These are phyloP conservation scores for Tetrahymena malaccensis DNA, from an alignment of 73 alveolate species.

Conservation along the genomic window DNA sequence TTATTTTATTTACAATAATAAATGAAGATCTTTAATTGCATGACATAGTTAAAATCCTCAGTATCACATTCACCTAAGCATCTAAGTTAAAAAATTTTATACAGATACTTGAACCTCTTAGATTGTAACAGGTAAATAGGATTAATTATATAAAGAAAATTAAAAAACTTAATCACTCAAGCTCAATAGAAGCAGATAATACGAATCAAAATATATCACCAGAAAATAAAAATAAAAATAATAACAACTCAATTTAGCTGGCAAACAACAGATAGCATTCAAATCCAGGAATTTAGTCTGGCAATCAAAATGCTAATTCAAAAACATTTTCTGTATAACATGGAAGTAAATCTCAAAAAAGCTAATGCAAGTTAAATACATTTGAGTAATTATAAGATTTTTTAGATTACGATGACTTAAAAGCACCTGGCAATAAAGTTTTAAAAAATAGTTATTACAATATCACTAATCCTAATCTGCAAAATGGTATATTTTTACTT, in stretches of 20 bases:
- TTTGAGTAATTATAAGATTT: not conserved
- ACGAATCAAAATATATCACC: not conserved
- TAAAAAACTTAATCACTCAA: not conserved
- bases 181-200: not conserved
- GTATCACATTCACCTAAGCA: not conserved
- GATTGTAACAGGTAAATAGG: not conserved
- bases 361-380: not conserved
- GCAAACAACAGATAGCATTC: not conserved
- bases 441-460: not conserved
- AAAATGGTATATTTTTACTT: not conserved
- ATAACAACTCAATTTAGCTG: not conserved
- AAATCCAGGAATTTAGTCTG: not conserved
- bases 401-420: not conserved
- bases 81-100: not conserved
- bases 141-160: not conserved
- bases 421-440: not conserved
- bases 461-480: not conserved
- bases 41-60: not conserved
- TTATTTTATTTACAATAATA: not conserved
- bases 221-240: not conserved
- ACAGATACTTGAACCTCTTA: not conserved
- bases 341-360: not conserved
- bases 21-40: not conserved
- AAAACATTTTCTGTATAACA: not conserved
- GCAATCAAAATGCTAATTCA: not conserved